Evolutionary conservation across 352 stramenopile species (phyloP), one percentile per base, ranked within the genome.

Genomic region (Phytophthora lateralis): DNA sequence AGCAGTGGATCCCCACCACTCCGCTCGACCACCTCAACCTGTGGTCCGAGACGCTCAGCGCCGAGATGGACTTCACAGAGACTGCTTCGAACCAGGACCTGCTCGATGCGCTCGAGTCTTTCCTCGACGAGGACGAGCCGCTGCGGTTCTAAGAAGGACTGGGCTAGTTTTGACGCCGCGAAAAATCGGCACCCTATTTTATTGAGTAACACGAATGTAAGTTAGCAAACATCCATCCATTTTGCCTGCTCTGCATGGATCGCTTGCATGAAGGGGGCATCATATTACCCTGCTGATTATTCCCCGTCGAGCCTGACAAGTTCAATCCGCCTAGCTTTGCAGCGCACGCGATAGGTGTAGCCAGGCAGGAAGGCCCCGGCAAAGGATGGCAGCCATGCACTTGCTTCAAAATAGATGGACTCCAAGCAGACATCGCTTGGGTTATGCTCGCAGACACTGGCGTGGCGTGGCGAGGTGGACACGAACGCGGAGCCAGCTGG

Each of bases 41-140:
- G 18, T 76, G 63, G 58, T 53, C 48, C 20, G 57, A 59, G 24
- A 51, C 68, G 20, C 59, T 66, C 41, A 60, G 34, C 14, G 21
- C 43, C 4, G 62, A 59, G 21, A 30, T 57, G 3, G 39, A 53
- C 35, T 56, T 64, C 20, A 35, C 55, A 20, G 62, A 73, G 29
- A 46, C 56, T 20, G 53, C 68, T 6, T 66, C 57, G 12, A 66
- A 63, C 54, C 50, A 68, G 50, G 68, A 76, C 21, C 46, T 76
- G n/a, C 65, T 82, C 10, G 73, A 82, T 32, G 63, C 55, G 30
- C 70, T 82, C 45, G 62, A 64, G 46, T 71, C 62, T 6, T 59
- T 82, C 38, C 63, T 82, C 0, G 63, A 80, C 29, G 73, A 77
- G 47, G 55, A 66, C 20, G 70, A 67, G 30, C 63, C 59, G 20